phyloP scores from a whole-genome alignment of 306 rosid genomes.

The Cicer arietinum region DNA sequence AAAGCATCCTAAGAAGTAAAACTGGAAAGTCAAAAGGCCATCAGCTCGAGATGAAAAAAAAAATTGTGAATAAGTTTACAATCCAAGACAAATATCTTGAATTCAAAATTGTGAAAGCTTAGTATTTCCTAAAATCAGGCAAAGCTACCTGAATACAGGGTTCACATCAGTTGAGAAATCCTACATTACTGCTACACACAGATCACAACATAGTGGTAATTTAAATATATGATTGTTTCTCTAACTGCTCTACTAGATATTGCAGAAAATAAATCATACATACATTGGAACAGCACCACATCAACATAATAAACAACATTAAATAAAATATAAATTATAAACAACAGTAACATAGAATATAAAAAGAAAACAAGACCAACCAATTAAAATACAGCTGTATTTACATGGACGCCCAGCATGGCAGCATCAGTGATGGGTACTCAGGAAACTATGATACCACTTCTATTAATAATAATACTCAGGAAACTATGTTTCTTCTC shows the following conservation, averaged over 20 bases:
- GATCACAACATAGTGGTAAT: not conserved
- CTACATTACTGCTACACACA: not conserved
- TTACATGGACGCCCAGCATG: not conserved
- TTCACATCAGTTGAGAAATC: not conserved
- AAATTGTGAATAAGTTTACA: not conserved
- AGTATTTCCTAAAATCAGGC: conserved; percentile 15
- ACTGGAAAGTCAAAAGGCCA: not conserved
- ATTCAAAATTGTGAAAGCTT: not conserved
- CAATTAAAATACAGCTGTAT: not conserved
- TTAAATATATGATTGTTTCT: not conserved
- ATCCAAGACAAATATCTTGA: not conserved
- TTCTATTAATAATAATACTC: too few species aligned
- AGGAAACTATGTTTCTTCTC: too few species aligned
- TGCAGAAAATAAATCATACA: conserved; percentile 13
- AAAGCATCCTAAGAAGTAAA: not conserved
- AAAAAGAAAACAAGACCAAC: not conserved
- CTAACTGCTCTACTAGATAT: conserved; percentile 20
- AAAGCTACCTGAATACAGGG: not conserved
- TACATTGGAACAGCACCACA: not conserved
- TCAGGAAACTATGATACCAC: too few species aligned
- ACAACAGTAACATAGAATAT: not conserved
- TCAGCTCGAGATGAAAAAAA: not conserved
- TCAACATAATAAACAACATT: not conserved
- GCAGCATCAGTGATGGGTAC: not conserved
- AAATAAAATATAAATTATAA: not conserved